Percentiles rank a stretch among this genome's conserved stretches.
Conservation (phyloP, 805 yeast genomes). For the Ogataea nitratoaversa region DNA sequence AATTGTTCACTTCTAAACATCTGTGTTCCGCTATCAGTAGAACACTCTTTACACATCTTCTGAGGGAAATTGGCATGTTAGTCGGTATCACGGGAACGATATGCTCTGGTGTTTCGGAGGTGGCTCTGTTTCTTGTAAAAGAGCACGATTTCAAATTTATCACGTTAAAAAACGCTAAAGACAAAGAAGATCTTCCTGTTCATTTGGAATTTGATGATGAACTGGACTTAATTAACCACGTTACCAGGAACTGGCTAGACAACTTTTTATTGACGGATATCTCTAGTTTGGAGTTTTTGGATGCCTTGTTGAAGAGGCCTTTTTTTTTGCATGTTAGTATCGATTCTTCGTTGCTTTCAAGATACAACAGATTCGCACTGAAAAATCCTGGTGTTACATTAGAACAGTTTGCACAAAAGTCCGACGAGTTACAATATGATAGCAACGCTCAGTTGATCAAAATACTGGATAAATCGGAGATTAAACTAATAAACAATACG, state of each 20-base stretch:
- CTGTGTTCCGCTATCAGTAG: background rate
- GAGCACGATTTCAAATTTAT: conserved; percentile 46
- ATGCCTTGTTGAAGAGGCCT: conserved; percentile 60
- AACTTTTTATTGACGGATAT: conserved; percentile 58
- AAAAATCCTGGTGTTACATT: conserved; percentile 9
- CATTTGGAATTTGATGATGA: conserved; percentile 33
- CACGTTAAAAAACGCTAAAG: conserved; percentile 15
- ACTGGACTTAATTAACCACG: conserved; percentile 50
- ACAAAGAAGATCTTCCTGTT: conserved; percentile 19
- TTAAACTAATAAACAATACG: conserved; percentile 54
- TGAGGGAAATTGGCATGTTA: conserved; percentile 52
- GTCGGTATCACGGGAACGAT: conserved; percentile 71
- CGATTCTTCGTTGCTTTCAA: conserved; percentile 61
- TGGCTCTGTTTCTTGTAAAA: conserved; percentile 50
- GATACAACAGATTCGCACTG: conserved; percentile 36
- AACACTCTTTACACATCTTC: background rate
- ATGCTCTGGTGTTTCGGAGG: conserved; percentile 63
- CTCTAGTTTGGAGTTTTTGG: conserved; percentile 37
- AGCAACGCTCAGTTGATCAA: conserved; percentile 31
- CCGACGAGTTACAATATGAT: conserved; percentile 9
- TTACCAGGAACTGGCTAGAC: conserved; percentile 62
- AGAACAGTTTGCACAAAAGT: conserved; percentile 14
- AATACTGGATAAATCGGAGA: conserved; percentile 44
- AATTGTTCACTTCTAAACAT: background rate
- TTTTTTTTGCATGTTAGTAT: conserved; percentile 76